Base-by-base conservation (phyloP, 495 filamentous ascomycete genomes). In the Penicillium argentinense region DNA sequence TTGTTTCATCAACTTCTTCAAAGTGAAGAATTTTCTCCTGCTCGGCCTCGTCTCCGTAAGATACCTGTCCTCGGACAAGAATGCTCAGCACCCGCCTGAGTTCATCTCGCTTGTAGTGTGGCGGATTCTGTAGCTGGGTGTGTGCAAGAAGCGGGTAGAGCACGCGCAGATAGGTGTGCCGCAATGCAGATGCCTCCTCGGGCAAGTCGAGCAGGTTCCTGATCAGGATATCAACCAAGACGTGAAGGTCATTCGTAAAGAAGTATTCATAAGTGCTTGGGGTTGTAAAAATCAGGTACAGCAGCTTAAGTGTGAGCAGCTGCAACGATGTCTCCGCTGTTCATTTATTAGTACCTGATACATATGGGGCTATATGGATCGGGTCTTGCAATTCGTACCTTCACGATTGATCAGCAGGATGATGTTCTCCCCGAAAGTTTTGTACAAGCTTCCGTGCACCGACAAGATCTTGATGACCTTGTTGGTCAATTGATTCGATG, bases 81-180 rank as follows among this genome's bases (percentile, higher is more conserved):
- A 90, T 75, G 34, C 76, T 77, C 5, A 97, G 77, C 17, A 95
- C 69, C 47, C 78, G 84, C 38, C 83, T 75, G 17, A 97, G 76
- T 51, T 96, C 90, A n/a, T 89, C 81, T 16, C 83, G 81, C 62
- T 98, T 98, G 74, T 98, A 97, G 57, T 95, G 80, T 2, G 89
- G 89, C 7, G 89, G 83, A 18, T 85, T 68, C 54, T 80, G 84
- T 24, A 98, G 79, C 64, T 97, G 93, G 6, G 92, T 96, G 65
- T 97, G 88, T 4, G 88, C 81, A 8, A 98, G 74, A 14, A 98
- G 71, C 3, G 95, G 95, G 49, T 92, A 91, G 5, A 98, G 74
- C 13, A 98, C 95, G 16, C 93, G 85, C n/a, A 98, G 77, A 58
- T 98, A 98, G n/a, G 92, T 97, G 61, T 98, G 95, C 22, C 93